Base-by-base conservation (phyloP, 768 basidiomycete genomes). In the Leucocoprinus leucothites region DNA sequence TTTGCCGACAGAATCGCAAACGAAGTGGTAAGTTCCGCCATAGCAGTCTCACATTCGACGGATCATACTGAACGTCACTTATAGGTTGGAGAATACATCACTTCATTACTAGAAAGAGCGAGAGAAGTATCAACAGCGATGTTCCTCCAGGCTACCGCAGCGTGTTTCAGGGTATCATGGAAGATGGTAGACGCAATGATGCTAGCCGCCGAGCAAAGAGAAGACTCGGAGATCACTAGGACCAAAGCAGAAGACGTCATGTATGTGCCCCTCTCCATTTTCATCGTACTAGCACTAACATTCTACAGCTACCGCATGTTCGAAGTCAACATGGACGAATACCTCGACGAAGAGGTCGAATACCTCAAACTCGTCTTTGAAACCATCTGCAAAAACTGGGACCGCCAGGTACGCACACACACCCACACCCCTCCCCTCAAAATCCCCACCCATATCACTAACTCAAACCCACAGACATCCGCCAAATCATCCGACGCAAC, bases 281-380 rank as follows among this genome's bases (percentile, higher is more conserved):
- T 52, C 48, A n/a, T 13, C 21, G 46, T 9, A 31, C 34, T 42
- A 22, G 3, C 14, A 18, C 60, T 65, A 46, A 58, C 62, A 9
- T 53, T 25, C 44, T 53, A 9, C 53, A 95, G 94, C 11, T 96
- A 92, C 67, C 82, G 80, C 44, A 97, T 98, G 93, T 98, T 98
- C 61, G 95, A 98, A 69, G 75, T 81, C 9, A 90, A 95, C 67
- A 97, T 98, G 92, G 95, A 97, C 65, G 95, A 98, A 64, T 98
- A 98, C 63, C 85, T 98, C 2, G 89, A 94, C 57, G 94, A 98
- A 65, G 96, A 99, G 67, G 80, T 88, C 4, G 95, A 97, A 55
- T 81, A 79, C 56, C 78, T 92, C 48, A 93, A 93, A 63, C 78
- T 77, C 3, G 73, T 79, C 0, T 82, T 97, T 53, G 89, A 91